These are phyloP conservation scores for Trichoderma koningiopsis DNA, from an alignment of 2,329 filamentous ascomycete genomes.

Conservation along the genomic window DNA sequence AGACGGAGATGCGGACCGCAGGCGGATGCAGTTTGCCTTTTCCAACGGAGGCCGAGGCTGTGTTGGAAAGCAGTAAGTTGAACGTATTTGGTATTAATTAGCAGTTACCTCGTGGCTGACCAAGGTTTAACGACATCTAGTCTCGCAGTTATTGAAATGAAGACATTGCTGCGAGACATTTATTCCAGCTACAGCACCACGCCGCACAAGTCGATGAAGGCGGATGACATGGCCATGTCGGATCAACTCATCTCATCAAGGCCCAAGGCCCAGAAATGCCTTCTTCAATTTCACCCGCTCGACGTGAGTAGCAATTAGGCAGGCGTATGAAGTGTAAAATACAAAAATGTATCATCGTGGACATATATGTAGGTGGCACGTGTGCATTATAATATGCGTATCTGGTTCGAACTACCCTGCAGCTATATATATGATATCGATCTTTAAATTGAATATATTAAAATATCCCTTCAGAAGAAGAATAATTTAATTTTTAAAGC, in stretches of 20 bases:
- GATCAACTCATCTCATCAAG: conserved; percentile 70
- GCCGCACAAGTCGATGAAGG: conserved; percentile 56
- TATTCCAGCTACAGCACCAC: conserved; percentile 61
- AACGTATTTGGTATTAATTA: background rate
- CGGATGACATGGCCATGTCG: conserved; percentile 62
- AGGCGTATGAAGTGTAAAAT: background rate
- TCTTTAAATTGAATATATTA: background rate
- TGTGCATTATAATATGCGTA: background rate
- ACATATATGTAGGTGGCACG: background rate
- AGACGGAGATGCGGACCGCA: conserved; percentile 71
- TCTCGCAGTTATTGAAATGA: conserved; percentile 69
- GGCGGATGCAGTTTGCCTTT: conserved; percentile 66
- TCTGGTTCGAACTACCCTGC: background rate
- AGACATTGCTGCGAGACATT: conserved; percentile 61
- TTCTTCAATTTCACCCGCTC: conserved; percentile 52
- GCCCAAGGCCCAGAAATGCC: conserved; percentile 61
- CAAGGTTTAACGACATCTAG: conserved; percentile 18
- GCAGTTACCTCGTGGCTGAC: background rate
- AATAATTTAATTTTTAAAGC: background rate
- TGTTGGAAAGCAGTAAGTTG: conserved; percentile 65
- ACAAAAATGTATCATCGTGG: background rate
- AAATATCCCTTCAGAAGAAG: background rate
- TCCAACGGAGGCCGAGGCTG: conserved; percentile 66
- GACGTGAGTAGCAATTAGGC: background rate
- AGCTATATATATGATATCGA: background rate